A percentile compares a stretch with the other conserved stretches of the same genome.
These are phyloP conservation scores for Diaporthe caulivora DNA, from an alignment of 2,329 filamentous ascomycete genomes.

Conservation along the genomic window DNA sequence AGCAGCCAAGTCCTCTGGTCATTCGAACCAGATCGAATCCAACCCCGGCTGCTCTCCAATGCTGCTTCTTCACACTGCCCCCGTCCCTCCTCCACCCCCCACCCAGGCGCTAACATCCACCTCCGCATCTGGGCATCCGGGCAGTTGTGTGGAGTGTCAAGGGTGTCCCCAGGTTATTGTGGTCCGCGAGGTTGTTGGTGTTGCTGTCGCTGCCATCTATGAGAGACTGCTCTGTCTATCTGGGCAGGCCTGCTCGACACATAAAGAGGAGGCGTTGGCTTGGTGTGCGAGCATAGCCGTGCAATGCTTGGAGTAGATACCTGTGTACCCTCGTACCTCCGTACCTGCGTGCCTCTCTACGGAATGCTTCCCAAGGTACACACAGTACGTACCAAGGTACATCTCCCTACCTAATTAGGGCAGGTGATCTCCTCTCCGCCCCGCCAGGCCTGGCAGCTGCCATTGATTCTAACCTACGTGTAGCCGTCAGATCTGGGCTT, in stretches of 20 bases:
- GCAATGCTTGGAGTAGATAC: too few relatives aligned
- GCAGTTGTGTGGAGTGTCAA: slow-evolving; percentile 7
- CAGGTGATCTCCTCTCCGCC: not conserved
- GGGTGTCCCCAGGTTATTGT: not conserved
- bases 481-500: slow-evolving; percentile 29
- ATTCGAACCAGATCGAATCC: not conserved
- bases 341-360: not conserved
- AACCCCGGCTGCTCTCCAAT: not conserved
- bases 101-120: slow-evolving; percentile 4
- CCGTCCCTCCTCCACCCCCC: not conserved
- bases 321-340: not conserved
- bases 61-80: too few relatives aligned
- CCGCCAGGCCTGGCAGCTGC: slow-evolving; percentile 1
- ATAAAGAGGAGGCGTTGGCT: too few relatives aligned
- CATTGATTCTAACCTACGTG: too few relatives aligned
- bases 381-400: too few relatives aligned
- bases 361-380: too few relatives aligned
- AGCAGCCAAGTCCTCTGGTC: not conserved
- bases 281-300: too few relatives aligned
- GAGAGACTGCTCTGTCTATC: not conserved
- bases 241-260: too few relatives aligned
- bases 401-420: too few relatives aligned
- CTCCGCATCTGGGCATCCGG: slow-evolving; percentile 34
- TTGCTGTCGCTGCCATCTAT: not conserved
- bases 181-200: not conserved